Conservation (phyloP, 305 asterid genomes). For the Fraxinus sp. region DNA sequence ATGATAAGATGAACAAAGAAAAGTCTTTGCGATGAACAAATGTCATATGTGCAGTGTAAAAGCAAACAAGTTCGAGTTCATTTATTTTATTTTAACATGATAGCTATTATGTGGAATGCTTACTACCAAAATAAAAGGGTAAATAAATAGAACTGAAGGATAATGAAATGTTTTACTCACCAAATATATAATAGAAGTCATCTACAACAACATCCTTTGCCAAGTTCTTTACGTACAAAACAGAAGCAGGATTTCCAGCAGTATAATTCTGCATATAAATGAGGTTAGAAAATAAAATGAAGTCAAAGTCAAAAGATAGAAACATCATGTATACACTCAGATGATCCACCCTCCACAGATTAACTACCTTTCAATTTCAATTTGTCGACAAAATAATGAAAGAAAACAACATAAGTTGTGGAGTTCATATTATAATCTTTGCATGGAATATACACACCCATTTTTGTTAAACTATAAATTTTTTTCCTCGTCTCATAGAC, state of each 20-base stretch:
- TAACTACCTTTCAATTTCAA: not conserved
- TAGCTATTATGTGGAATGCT: not conserved
- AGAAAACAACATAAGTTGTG: not conserved
- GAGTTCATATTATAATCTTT: not conserved
- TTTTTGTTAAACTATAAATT: not conserved
- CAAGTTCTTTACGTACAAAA: conserved; percentile 80
- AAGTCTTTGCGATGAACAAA: not conserved
- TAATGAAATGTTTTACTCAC: conserved; percentile 43
- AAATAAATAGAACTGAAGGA: not conserved
- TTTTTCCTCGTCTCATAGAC: not conserved
- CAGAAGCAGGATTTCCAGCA: conserved; percentile 77
- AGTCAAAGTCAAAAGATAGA: not conserved
- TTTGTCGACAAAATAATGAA: not conserved
- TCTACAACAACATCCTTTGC: conserved; percentile 81
- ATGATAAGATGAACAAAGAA: conserved; percentile 22
- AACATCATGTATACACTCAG: not conserved
- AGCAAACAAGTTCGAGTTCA: not conserved
- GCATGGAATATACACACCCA: not conserved
- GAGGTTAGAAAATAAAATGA: not conserved
- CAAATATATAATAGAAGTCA: conserved; percentile 77
- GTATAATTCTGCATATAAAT: conserved; percentile 63
- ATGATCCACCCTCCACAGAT: not conserved
- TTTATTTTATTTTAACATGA: not conserved
- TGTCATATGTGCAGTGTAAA: not conserved
- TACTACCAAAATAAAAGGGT: not conserved